Base-by-base conservation (phyloP, 2,329 filamentous ascomycete genomes). In the Calonectria pseudoreteaudii region DNA sequence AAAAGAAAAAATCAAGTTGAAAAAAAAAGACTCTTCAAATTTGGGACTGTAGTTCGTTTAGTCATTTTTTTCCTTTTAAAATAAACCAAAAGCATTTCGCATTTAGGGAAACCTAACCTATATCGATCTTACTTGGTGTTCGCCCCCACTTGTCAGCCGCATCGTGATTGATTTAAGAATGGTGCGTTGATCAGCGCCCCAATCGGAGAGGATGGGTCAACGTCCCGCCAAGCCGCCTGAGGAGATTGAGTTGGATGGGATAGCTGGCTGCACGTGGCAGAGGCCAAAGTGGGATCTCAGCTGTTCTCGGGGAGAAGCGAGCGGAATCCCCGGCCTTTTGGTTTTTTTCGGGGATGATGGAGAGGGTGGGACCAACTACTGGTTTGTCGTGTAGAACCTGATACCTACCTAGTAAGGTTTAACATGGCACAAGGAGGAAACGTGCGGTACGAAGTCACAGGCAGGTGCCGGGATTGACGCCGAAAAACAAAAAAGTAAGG, bases 231-330 rank as follows among this genome's bases (percentile, higher is more conserved):
- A 56, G 28, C 31, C 36, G 20, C 14, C 38, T 28, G 52, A 38
- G 66, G 52, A 38, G 66, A 68, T 68, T 60, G 58, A 31, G 52
- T 68, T 60, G 31, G 49, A n/a, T 7, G 30, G 44, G 28, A 30
- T n/a, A 11, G 49, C 36, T 31, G 64, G n/a, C 50, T 20, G 66
- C 66, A 58, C 66, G 66, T 68, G 66, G 34, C 66, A 68, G 23
- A 34, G 41, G 41, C 41, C 41, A 47, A n/a, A 47, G 18, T 47
- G 41, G 20, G 41, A 47, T 47, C 20, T 47, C 41, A 47, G 41
- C 10, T 20, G 20, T 47, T 18, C 41, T n/a, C 41, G 41, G 41
- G 41, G 41, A 47, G 20, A n/a, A 47, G 20, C 20, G 9, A 47
- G 41, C 41, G 20, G 41, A 47, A 47, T 47, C 20, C 41, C 41